Evolutionary conservation across 2,329 filamentous ascomycete species (phyloP), one percentile per base, ranked within the genome.

Genomic region (Parastagonospora avenae): DNA sequence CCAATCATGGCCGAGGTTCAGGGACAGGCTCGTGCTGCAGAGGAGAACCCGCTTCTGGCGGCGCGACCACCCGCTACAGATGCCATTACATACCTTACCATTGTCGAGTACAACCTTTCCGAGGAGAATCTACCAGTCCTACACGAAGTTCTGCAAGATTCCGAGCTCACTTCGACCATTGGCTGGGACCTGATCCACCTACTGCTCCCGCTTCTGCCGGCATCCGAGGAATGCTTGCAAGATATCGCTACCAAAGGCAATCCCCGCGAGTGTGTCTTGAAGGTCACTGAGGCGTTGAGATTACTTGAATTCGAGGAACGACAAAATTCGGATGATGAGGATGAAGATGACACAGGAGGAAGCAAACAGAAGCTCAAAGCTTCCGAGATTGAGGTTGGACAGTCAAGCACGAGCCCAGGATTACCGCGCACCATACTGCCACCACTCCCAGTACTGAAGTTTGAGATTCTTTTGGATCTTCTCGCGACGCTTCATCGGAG

Each of bases 181-280:
- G 90, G 90, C 42, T 94, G 90, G 90, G 90, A 94, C 70, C 77
- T 93, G 44, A 87, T 94, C 16, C 87, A 89, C 67, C 84, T 91
- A 65, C 81, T 94, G 4, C 79, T 92, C 19, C 80, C 84, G 31
- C 75, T 91, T 4, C 80, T 88, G 1, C 83, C 84, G 2, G 77
- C 79, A 2, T 87, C 86, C n/a, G 85, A 89, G 60, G 74, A 80
- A 40, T 92, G 90, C 67, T 79, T 93, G 12, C 83, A 88, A 67
- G 89, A 87, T 28, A 86, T 93, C 45, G 90, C 90, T 29, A 83
- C 86, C 19, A 79, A 91, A 33, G 90, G 90, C 43, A 94, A 93
- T 67, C 90, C 90, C 1, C 80, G 90, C 43, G 90, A 94, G 72
- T 88, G 92, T 39, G 88, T 93, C 52, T 79, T 94, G 62, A 92